Conservation (phyloP, 768 basidiomycete genomes). For the Termitomyces sp. region DNA sequence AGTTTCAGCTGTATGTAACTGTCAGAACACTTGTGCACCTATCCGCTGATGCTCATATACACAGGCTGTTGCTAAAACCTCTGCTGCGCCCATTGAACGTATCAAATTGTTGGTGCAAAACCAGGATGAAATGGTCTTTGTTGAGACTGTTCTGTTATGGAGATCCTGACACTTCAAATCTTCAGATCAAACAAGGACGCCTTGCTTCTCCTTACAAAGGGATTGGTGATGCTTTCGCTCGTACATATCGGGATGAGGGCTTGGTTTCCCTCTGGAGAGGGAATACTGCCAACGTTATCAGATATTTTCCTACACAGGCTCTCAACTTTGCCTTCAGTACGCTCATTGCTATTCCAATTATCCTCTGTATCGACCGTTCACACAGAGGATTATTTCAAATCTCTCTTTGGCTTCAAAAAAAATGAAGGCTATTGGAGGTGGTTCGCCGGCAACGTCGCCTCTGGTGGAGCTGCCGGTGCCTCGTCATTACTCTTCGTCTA, state of each 20-base stretch:
- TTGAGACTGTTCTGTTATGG: background rate
- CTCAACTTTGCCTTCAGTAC: constrained; percentile 99
- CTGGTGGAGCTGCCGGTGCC: constrained; percentile 99
- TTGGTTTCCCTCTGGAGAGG: constrained; percentile 95
- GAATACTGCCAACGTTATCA: constrained; percentile 99
- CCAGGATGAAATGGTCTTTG: constrained; percentile 97
- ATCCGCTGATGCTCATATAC: background rate
- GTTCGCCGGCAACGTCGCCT: constrained; percentile 97
- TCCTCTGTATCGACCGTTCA: constrained; percentile 1
- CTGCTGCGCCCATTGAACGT: constrained; percentile 99
- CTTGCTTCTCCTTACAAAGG: constrained; percentile 96
- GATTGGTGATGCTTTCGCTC: constrained; percentile 82
- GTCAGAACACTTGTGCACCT: background rate
- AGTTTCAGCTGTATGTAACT: constrained; percentile 76
- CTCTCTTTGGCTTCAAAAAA: constrained; percentile 98
- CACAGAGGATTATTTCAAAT: constrained; percentile 97
- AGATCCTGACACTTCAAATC: constrained; percentile 27
- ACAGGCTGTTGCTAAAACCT: constrained; percentile 98
- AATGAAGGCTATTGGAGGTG: constrained; percentile 95
- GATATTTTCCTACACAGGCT: constrained; percentile 99
- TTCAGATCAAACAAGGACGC: constrained; percentile 98
- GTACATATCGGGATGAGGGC: constrained; percentile 95
- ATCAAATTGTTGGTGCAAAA: constrained; percentile 98
- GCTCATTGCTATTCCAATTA: constrained; percentile 26
- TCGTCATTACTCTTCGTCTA: constrained; percentile 98